Evolutionary conservation across 371 early-diverging fungal species (phyloP).

Genomic region (Rhizopus stolonifer): DNA sequence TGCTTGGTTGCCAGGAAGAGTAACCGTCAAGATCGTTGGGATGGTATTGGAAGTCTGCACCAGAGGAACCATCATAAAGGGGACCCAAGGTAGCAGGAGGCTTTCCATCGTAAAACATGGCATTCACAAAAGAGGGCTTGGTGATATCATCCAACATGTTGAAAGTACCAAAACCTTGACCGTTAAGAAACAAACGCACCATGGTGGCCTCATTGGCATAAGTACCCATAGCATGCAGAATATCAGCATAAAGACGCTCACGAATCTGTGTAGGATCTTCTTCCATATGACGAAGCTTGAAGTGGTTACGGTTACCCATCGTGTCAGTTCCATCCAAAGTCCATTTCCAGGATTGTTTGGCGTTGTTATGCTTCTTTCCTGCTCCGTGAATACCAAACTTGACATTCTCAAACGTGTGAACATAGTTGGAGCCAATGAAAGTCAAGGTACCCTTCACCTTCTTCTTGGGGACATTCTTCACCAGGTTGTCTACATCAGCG

Average conservation of each 20-base stretch:
- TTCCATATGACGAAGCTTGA: conserved; percentile 60
- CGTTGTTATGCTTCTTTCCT: conserved; percentile 56
- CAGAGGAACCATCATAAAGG: conserved; percentile 55
- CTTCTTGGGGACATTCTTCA: conserved; percentile 25
- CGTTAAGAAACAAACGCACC: conserved; percentile 55
- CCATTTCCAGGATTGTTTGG: conserved; percentile 62
- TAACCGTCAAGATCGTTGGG: conserved; percentile 27
- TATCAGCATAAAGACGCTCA: conserved; percentile 57
- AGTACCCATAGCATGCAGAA: conserved; percentile 48
- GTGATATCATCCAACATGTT: conserved; percentile 54
- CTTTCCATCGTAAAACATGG: conserved; percentile 47
- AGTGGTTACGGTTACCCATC: conserved; percentile 44
- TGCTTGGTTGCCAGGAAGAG: conserved; percentile 30
- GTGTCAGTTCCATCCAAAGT: conserved; percentile 28
- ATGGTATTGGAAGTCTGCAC: conserved; percentile 48
- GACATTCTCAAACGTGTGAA: conserved; percentile 36
- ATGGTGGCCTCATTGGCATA: conserved; percentile 53
- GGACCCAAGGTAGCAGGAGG: conserved; percentile 45
- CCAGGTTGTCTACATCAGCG: conserved; percentile 24
- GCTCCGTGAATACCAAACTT: conserved; percentile 53
- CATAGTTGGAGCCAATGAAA: conserved; percentile 44
- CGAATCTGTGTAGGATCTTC: conserved; percentile 63
- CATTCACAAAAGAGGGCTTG: conserved; percentile 46
- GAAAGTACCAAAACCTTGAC: conserved; percentile 52
- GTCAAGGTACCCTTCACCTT: conserved; percentile 35